Conservation (phyloP, 257 asterid genomes). For the Leptodermis oblonga region DNA sequence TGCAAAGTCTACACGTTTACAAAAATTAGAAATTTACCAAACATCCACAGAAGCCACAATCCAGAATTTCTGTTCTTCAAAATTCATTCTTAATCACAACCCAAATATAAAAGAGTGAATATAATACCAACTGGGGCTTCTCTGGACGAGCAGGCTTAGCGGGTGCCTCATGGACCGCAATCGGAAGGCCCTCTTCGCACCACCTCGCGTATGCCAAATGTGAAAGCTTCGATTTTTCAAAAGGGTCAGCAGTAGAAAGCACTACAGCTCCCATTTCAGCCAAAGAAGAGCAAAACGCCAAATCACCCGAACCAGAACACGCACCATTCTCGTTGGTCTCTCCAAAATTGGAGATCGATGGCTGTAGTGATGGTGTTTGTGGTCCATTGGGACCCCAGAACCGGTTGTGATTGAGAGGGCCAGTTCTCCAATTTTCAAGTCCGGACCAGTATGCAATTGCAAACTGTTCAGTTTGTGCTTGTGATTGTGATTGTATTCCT, state of each 20-base stretch:
- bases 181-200: slow-evolving; percentile 56
- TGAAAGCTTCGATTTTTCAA: slow-evolving; percentile 67
- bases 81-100: not conserved
- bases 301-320: slow-evolving; percentile 5
- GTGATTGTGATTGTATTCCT: slow-evolving; percentile 16
- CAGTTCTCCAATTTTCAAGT: slow-evolving; percentile 65
- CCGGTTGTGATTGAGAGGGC: slow-evolving; percentile 59
- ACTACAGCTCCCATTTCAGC: slow-evolving; percentile 84
- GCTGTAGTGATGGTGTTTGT: not conserved
- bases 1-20: not conserved
- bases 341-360: slow-evolving; percentile 8
- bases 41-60: not conserved
- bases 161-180: slow-evolving; percentile 67
- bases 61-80: not conserved
- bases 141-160: slow-evolving; percentile 65
- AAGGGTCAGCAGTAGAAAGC: slow-evolving; percentile 73
- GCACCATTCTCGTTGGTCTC: slow-evolving; percentile 1
- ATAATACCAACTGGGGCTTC: slow-evolving; percentile 62
- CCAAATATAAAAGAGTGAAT: not conserved
- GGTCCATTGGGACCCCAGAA: slow-evolving; percentile 90
- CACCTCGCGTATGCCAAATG: slow-evolving; percentile 67
- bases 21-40: not conserved
- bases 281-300: slow-evolving; percentile 48
- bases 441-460: slow-evolving; percentile 64
- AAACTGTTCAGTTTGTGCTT: slow-evolving; percentile 16